phyloP scores from a whole-genome alignment of 306 rosid species.

The Astragalus membranaceus region DNA sequence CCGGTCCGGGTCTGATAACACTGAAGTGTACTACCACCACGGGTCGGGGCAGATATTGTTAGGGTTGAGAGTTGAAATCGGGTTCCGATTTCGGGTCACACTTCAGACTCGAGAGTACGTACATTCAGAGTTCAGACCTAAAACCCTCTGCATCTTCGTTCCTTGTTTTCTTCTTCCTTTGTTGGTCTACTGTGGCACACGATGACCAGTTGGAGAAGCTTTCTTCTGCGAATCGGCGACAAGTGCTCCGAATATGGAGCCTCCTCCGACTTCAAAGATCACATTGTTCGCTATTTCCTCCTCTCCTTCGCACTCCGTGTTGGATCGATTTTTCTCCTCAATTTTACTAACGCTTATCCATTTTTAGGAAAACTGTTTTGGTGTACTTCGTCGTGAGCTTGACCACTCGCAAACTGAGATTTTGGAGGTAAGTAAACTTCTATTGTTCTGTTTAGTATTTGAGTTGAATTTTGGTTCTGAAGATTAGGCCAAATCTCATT shows the following conservation, averaged over 20 bases:
- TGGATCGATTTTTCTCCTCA: not conserved
- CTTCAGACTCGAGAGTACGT: not conserved
- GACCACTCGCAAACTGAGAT: conserved; percentile 66
- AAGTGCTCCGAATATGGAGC: conserved; percentile 72
- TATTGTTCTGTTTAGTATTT: conserved; percentile 2
- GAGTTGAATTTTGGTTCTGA: not conserved
- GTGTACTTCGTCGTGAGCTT: conserved; percentile 74
- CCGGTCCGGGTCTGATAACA: no score
- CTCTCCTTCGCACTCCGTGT: not conserved
- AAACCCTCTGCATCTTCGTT: conserved; percentile 14
- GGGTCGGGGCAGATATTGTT: not conserved
- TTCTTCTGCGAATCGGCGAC: conserved; percentile 94
- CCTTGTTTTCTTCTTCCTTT: not conserved
- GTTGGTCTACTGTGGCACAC: not conserved
- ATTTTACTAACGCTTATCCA: not conserved
- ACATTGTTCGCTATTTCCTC: conserved; percentile 54
- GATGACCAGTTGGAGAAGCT: conserved; percentile 77
- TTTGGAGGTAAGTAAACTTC: conserved; percentile 34
- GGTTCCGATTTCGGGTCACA: not conserved
- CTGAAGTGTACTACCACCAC: no score
- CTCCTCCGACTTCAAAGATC: conserved; percentile 80
- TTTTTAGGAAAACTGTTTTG: conserved; percentile 76
- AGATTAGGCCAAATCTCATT: not conserved
- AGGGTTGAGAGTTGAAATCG: conserved; percentile 25
- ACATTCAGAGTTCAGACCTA: not conserved